Evolutionary conservation across 73 alveolate genomes (phyloP).

Genomic region (Blepharisma japonicum): DNA sequence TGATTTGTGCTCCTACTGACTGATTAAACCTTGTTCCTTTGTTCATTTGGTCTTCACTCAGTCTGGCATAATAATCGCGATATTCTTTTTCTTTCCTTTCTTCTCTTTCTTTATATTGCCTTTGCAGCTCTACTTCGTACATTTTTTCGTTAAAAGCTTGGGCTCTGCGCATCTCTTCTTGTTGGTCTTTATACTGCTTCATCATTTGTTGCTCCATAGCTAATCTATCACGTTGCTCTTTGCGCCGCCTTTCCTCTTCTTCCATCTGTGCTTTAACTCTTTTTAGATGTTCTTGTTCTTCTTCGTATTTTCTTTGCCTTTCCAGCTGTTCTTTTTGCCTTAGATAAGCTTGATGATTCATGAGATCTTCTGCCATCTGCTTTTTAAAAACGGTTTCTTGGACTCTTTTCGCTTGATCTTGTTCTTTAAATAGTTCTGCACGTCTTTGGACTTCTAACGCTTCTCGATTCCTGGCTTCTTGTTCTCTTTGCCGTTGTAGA

Average conservation of each 20-base stretch:
- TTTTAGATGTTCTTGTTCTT: slow-evolving; percentile 1
- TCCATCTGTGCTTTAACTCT: not conserved
- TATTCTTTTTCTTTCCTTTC: slow-evolving; percentile 14
- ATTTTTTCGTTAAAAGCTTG: not conserved
- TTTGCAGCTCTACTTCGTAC: not conserved
- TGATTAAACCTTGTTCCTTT: not conserved
- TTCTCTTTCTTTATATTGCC: slow-evolving; percentile 18
- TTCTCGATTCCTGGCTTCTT: not conserved
- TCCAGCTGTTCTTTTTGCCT: not conserved
- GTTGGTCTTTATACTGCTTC: not conserved
- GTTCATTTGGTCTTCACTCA: not conserved
- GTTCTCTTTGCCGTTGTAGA: not conserved
- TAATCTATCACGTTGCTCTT: not conserved
- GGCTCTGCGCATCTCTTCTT: not conserved
- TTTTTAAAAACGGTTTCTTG: not conserved
- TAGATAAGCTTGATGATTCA: not conserved
- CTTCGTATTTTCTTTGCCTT: not conserved
- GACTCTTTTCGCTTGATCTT: not conserved
- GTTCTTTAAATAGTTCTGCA: not conserved
- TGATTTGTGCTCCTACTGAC: not conserved
- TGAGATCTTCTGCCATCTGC: not conserved
- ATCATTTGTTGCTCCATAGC: slow-evolving; percentile 12
- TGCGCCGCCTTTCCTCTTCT: not conserved
- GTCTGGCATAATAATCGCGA: slow-evolving; percentile 6
- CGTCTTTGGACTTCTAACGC: not conserved